Evolutionary conservation across 192 early-diverging fungal genomes (phyloP), one percentile per base, ranked within the genome.

Genomic region (Coemansia brasiliensis): DNA sequence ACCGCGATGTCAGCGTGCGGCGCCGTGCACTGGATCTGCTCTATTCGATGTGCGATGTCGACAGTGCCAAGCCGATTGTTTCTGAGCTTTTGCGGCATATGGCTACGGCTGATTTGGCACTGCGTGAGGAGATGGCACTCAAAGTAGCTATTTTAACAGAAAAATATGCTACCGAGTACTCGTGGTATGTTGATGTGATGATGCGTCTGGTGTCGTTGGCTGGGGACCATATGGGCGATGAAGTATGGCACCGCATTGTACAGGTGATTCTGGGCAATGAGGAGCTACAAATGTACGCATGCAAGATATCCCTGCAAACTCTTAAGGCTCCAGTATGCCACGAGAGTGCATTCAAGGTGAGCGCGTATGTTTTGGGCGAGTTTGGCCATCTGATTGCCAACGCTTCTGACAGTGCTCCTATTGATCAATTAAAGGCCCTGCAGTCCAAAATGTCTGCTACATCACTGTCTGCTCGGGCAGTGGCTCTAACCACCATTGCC

Each of bases 151-250:
- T 99, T 64, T 80, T 99, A 67, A 90, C 96, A 0, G 98, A 99
- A 67, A 98, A 96, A 76, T 98, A 89, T 65, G 93, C 96, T 4
- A 92, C 94, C 5, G 95, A 96, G 67, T 95, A 95, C 65, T 89
- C 91, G 46, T 99, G 98, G 98, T 99, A 98, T 72, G 91, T 99
- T 0, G 95, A 99, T 61, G 92, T 98, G 29, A 96, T 98, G 63
- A 83, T 98, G 57, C 92, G 95, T 66, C 83, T 99, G 48, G 92
- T 99, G 44, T 89, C 89, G n/a, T 83, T 92, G 43, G 94, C 93
- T 5, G 96, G 94, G 27, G 96, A 98, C 63, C 89, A 92, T 59
- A 94, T 98, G 18, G 91, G 92, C 25, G 94, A 98, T 56, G 95
- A 95, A 57, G 89, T 99, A 12, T 99, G 98, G 98, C 92, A 93